Evolutionary conservation across 2,329 filamentous ascomycete genomes (phyloP).

Genomic region (Scedosporium aurantiacum): DNA sequence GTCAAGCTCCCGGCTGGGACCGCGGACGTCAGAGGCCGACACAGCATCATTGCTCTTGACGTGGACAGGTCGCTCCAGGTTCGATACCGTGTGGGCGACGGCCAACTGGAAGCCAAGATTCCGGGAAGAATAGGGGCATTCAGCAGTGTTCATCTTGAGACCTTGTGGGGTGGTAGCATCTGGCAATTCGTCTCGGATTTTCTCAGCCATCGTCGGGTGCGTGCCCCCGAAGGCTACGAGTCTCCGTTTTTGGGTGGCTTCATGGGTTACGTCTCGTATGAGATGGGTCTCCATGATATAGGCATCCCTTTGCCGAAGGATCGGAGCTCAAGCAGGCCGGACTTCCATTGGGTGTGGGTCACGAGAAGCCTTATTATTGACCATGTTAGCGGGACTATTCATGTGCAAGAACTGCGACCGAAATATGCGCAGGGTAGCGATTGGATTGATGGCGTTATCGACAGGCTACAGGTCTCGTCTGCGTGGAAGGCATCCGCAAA

Average conservation of each 20-base stretch:
- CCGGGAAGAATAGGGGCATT: slow-evolving; percentile 5
- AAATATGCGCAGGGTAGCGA: slow-evolving; percentile 11
- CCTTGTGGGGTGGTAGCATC: slow-evolving; percentile 19
- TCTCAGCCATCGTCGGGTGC: slow-evolving; percentile 19
- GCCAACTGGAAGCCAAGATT: slow-evolving; percentile 17
- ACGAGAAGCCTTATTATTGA: slow-evolving; percentile 70
- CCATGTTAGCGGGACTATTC: slow-evolving; percentile 48
- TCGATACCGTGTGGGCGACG: slow-evolving; percentile 44
- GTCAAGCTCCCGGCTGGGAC: slow-evolving; percentile 25
- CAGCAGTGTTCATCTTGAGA: slow-evolving; percentile 18
- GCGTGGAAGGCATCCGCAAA: neutral
- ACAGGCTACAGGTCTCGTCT: slow-evolving; percentile 19
- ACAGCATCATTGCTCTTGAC: slow-evolving; percentile 63
- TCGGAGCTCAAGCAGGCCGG: slow-evolving; percentile 40
- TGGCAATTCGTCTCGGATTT: slow-evolving; percentile 43
- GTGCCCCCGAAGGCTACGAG: slow-evolving; percentile 10
- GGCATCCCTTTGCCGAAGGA: slow-evolving; percentile 27
- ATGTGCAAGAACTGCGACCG: slow-evolving; percentile 54
- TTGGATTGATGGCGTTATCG: slow-evolving; percentile 21
- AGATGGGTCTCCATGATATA: slow-evolving; percentile 60
- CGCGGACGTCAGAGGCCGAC: slow-evolving; percentile 44
- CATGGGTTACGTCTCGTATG: slow-evolving; percentile 76
- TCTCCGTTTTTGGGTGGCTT: slow-evolving; percentile 68
- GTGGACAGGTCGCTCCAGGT: slow-evolving; percentile 44
- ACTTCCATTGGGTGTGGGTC: slow-evolving; percentile 67